Evolutionary conservation across 2,329 filamentous ascomycete genomes (phyloP), one percentile per base, ranked within the genome.

Genomic region (Mariannaea sp.): DNA sequence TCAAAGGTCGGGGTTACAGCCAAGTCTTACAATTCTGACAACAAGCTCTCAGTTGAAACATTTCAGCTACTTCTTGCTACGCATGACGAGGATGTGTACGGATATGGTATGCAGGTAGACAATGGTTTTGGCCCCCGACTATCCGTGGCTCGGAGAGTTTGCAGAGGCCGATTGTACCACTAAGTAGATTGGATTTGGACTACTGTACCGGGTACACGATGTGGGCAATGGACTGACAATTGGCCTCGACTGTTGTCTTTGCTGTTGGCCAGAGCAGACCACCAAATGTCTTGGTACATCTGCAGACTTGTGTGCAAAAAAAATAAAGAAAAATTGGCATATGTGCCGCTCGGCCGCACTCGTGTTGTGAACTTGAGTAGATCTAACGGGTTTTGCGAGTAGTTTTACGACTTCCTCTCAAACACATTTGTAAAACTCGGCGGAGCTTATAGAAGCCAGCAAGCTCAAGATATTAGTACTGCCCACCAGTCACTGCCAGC

Each of bases 91-190:
- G 10, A 3, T n/a, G 27, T 30, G n/a, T 35, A 52, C 20, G 49
- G 49, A 52, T 46, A 42, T 32, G 10, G 20, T 14, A 32, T 26
- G 20, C 16, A 22, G 5, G 13, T 33, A 9, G 35, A 48, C 45
- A 29, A 10, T 12, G 5, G 13, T 32, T 40, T 35, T 48, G 36
- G 36, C 36, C 45, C 45, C 45, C 45, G 24, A 41, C 36, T n/a
- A n/a, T n/a, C n/a, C 26, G 27, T 22, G 42, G 10, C 33, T 50
- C 58, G 50, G 58, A 54, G 45, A 49, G 40, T 57, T 61, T 32
- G 50, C 40, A 56, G 50, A 51, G 24, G 35, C 53, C 53, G 56
- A 61, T 44, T 32, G 50, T 53, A 53, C 44, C 50, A 22, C 24
- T 26, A 53, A 42, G 50, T 53, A 53, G 36, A 26, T 20, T 27